Evolutionary conservation across 192 early-diverging fungal species (phyloP).

Genomic region (Dissophora ornata): DNA sequence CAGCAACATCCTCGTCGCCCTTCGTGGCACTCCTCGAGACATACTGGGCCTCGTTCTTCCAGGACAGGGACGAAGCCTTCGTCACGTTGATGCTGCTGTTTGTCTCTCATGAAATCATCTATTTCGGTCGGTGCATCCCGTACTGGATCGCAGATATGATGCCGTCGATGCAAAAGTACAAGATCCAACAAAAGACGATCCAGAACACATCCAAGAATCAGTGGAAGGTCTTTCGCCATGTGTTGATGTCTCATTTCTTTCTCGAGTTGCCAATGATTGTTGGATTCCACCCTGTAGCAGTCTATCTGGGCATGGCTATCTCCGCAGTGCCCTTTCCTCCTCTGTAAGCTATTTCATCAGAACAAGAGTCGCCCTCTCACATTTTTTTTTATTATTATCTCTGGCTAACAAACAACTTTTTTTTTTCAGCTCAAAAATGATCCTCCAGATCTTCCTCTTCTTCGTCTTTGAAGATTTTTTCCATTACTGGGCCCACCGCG

Average conservation of each 20-base stretch:
- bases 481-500: slow-evolving; percentile 91
- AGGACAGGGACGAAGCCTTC: slow-evolving; percentile 72
- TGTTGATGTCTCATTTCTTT: slow-evolving; percentile 80
- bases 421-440: slow-evolving; percentile 62
- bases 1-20: no score
- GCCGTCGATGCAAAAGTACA: slow-evolving; percentile 86
- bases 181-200: slow-evolving; percentile 84
- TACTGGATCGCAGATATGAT: slow-evolving; percentile 86
- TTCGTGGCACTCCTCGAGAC: slow-evolving; percentile 66
- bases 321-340: slow-evolving; percentile 84
- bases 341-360: slow-evolving; percentile 65
- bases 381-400: slow-evolving; percentile 10
- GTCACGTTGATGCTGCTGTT: slow-evolving; percentile 81
- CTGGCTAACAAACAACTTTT: background rate
- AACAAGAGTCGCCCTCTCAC: background rate
- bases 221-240: slow-evolving; percentile 78
- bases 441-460: slow-evolving; percentile 75
- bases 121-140: slow-evolving; percentile 91
- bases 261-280: slow-evolving; percentile 92
- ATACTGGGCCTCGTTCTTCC: slow-evolving; percentile 72
- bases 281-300: slow-evolving; percentile 84
- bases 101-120: slow-evolving; percentile 89
- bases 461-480: slow-evolving; percentile 88
- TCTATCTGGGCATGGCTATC: slow-evolving; percentile 85
- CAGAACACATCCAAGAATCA: slow-evolving; percentile 69